Percentiles rank a stretch among this genome's conserved stretches.
Conservation (phyloP, 2,329 filamentous ascomycete genomes). For the Claviceps africana region DNA sequence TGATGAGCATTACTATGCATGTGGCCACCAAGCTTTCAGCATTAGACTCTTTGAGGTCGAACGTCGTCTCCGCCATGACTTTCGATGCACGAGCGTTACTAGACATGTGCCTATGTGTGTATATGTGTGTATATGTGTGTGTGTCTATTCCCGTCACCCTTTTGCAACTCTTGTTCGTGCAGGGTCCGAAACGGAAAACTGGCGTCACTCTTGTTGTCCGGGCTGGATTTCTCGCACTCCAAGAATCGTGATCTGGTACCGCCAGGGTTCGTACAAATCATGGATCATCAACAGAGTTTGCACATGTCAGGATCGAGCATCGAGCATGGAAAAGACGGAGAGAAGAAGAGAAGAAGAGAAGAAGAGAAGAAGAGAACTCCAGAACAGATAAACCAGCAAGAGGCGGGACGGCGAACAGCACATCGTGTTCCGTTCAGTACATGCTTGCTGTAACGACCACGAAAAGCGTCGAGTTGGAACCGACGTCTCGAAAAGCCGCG, state of each 20-base stretch:
- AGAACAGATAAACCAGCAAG: too few species aligned
- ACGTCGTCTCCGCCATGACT: constrained; percentile 16
- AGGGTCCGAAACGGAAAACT: background rate
- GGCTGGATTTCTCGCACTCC: background rate
- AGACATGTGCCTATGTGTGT: background rate
- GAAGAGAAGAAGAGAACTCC: background rate
- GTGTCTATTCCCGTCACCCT: background rate
- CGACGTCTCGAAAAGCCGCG: background rate
- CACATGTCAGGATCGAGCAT: background rate
- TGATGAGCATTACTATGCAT: constrained; percentile 21
- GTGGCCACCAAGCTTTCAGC: constrained; percentile 23
- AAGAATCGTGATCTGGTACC: background rate
- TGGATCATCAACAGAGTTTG: background rate
- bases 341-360: background rate
- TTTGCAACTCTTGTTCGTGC: constrained; percentile 1
- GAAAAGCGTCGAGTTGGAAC: background rate
- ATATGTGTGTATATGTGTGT: background rate
- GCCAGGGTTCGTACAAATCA: background rate
- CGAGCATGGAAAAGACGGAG: background rate
- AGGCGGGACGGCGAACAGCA: too few species aligned
- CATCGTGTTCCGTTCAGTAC: background rate
- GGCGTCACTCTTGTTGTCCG: background rate
- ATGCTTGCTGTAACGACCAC: background rate
- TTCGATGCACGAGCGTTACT: background rate
- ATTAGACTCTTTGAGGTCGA: constrained; percentile 26